Conservation (phyloP, 73 alveolate genomes). For the Paramecium sexaurelia region DNA sequence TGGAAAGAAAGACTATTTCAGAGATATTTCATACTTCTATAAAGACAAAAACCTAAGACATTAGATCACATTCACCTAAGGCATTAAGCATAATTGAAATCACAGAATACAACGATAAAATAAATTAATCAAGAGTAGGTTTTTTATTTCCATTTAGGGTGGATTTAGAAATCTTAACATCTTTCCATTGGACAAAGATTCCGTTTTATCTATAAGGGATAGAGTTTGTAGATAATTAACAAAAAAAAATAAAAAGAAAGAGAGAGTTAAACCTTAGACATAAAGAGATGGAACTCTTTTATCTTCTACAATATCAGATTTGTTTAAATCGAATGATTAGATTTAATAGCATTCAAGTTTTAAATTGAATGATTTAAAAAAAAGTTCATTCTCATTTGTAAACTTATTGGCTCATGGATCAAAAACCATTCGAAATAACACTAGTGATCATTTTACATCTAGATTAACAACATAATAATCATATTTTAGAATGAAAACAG, state of each 20-base stretch:
- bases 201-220: background rate
- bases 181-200: background rate
- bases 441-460: background rate
- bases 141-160: background rate
- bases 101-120: background rate
- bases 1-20: constrained; percentile 5
- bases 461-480: background rate
- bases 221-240: background rate
- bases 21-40: constrained; percentile 14
- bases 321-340: background rate
- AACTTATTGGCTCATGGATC: background rate
- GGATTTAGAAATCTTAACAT: background rate
- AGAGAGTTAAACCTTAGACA: background rate
- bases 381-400: background rate
- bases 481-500: background rate
- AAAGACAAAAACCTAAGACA: background rate
- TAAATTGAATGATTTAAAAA: background rate
- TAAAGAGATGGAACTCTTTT: background rate
- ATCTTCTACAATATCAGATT: background rate
- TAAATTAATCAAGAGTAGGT: background rate
- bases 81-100: background rate
- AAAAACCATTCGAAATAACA: background rate
- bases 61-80: constrained; percentile 2
- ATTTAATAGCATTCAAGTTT: background rate
- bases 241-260: background rate